A percentile compares a stretch with the other conserved stretches of the same genome.
These are phyloP conservation scores for Salix purpurea DNA, from an alignment of 345 rosid species.

Conservation along the genomic window DNA sequence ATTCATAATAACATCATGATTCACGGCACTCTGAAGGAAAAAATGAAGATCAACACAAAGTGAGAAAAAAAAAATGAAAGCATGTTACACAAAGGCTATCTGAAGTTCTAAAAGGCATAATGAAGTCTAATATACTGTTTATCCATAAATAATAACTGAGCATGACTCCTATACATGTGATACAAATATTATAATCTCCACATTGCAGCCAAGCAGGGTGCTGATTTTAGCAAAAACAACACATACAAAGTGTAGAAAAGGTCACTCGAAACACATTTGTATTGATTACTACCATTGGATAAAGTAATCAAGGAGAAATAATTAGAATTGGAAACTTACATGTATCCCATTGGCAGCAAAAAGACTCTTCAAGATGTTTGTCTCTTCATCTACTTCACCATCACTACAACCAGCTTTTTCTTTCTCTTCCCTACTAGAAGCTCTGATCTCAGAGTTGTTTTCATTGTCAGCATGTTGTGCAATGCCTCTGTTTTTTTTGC, in stretches of 20 bases:
- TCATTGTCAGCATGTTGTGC: constrained; percentile 22
- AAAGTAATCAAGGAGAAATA: background rate
- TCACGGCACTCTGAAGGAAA: constrained; percentile 68
- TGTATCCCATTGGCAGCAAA: constrained; percentile 85
- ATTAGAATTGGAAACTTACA: constrained; percentile 45
- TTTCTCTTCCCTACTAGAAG: constrained; percentile 41
- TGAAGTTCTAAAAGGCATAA: background rate
- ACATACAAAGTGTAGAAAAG: too few relatives aligned
- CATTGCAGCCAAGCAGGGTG: too few relatives aligned
- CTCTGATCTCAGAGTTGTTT: constrained; percentile 26
- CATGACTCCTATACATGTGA: too few relatives aligned
- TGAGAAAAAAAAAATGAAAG: background rate
- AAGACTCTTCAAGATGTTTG: constrained; percentile 71
- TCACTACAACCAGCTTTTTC: constrained; percentile 39
- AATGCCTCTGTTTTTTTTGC: constrained; percentile 18
- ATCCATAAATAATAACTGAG: too few relatives aligned
- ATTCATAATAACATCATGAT: constrained; percentile 79
- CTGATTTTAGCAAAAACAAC: too few relatives aligned
- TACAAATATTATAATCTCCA: too few relatives aligned
- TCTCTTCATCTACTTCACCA: constrained; percentile 61
- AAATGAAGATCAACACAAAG: background rate
- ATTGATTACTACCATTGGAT: background rate
- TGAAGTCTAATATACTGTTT: background rate
- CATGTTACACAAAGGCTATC: background rate
- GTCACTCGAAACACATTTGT: background rate